These are phyloP conservation scores for Vitellaria paradoxa DNA, from an alignment of 179 eudicot species.

Conservation along the genomic window DNA sequence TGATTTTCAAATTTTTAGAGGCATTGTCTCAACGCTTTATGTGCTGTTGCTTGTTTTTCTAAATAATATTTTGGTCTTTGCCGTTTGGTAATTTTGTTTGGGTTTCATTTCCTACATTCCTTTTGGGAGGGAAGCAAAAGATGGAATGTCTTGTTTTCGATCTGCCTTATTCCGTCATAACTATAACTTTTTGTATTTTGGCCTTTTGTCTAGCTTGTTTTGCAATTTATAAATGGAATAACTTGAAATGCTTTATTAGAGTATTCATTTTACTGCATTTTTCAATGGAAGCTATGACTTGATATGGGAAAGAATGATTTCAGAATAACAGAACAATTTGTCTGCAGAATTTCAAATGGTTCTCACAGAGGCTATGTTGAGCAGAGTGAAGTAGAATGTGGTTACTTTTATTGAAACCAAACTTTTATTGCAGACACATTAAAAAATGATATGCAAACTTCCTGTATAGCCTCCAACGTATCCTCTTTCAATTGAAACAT, in stretches of 20 bases:
- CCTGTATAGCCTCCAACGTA: not conserved
- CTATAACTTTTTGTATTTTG: not conserved
- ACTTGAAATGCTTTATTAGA: not conserved
- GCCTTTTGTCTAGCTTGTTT: not conserved
- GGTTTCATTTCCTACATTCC: not conserved
- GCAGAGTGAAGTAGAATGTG: not conserved
- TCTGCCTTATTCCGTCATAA: not conserved
- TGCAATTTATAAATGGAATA: not conserved
- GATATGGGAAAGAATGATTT: not conserved
- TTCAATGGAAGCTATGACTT: not conserved
- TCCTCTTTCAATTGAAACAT: not conserved
- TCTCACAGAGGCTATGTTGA: not conserved
- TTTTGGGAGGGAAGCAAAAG: too few relatives aligned
- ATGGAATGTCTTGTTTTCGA: too few relatives aligned
- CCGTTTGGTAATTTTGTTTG: too few relatives aligned
- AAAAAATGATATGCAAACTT: not conserved
- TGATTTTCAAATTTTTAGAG: too few relatives aligned
- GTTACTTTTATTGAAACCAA: not conserved
- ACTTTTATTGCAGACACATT: not conserved
- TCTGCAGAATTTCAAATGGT: not conserved
- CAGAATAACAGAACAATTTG: not conserved
- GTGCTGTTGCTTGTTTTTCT: not conserved
- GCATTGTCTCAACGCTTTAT: not conserved
- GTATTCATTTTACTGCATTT: not conserved
- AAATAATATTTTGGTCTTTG: not conserved